Evolutionary conservation across 345 rosid species (phyloP).

Genomic region (Moricandia moricandioides): DNA sequence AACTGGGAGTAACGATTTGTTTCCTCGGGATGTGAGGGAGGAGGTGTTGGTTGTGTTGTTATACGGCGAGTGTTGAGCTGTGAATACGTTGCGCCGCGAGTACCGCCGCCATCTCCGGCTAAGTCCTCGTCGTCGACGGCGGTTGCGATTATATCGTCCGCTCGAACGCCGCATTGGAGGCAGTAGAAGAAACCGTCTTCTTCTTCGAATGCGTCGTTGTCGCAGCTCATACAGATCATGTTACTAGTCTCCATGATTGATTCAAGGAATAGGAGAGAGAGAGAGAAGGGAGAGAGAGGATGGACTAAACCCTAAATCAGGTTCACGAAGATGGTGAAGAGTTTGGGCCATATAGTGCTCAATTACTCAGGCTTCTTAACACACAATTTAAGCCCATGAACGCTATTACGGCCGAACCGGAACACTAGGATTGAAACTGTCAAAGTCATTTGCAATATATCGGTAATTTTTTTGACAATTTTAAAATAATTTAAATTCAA

Average conservation of each 20-base stretch:
- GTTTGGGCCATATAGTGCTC: neutral
- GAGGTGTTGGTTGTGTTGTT: neutral
- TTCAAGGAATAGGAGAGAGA: neutral
- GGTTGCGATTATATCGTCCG: neutral
- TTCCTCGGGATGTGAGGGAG: neutral
- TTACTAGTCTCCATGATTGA: neutral
- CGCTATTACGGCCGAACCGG: neutral
- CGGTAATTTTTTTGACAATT: too few species aligned
- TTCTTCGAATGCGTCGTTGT: neutral
- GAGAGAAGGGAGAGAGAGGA: neutral
- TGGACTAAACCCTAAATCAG: neutral
- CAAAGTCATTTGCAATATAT: too few species aligned
- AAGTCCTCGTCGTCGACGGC: neutral
- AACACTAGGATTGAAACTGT: too few species aligned
- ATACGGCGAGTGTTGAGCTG: neutral
- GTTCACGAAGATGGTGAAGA: neutral
- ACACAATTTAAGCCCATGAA: neutral
- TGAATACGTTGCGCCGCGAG: neutral
- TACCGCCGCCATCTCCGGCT: neutral
- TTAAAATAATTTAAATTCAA: too few species aligned
- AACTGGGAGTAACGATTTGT: neutral
- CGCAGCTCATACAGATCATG: neutral
- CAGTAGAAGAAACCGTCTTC: neutral
- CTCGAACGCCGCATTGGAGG: neutral
- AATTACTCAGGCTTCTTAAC: neutral